A percentile compares a stretch with the other conserved stretches of the same genome.
phyloP scores from a whole-genome alignment of 257 asterid species.

The Echium plantagineum region DNA sequence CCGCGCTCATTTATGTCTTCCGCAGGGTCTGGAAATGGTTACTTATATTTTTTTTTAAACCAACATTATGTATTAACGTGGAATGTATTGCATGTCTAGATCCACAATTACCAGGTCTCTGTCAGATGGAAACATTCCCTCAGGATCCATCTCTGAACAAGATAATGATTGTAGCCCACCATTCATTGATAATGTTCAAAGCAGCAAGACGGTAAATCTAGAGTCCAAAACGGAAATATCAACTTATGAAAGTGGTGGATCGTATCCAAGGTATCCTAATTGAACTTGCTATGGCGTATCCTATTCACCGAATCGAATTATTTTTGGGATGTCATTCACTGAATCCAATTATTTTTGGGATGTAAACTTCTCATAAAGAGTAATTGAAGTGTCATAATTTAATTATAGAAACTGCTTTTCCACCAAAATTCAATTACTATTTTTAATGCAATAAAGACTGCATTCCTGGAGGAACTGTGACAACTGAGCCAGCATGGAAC shows the following conservation, averaged over 20 bases:
- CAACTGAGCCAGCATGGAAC: too few species aligned
- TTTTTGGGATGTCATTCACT: too few species aligned
- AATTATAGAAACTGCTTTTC: too few species aligned
- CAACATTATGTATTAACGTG: background rate
- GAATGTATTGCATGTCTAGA: conserved; percentile 32
- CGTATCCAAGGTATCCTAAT: conserved; percentile 45
- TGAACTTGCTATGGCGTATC: background rate
- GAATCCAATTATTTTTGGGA: too few species aligned
- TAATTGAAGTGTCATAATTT: too few species aligned
- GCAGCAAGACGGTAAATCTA: conserved; percentile 28
- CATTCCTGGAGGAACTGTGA: too few species aligned
- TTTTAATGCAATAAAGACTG: too few species aligned
- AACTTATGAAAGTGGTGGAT: conserved; percentile 37
- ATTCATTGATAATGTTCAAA: conserved; percentile 21
- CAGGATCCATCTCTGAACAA: conserved; percentile 34
- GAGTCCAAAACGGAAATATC: conserved; percentile 59
- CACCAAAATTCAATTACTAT: too few species aligned
- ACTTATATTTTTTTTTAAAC: background rate
- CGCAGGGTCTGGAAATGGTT: background rate
- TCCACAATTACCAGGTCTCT: conserved; percentile 65
- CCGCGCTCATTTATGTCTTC: background rate
- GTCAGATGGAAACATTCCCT: conserved; percentile 79
- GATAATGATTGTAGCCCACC: conserved; percentile 32
- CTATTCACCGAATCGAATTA: background rate
- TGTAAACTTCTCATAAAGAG: background rate